phyloP scores from a whole-genome alignment of 2,329 filamentous ascomycete genomes.

The Tolypocladium endophyticum region DNA sequence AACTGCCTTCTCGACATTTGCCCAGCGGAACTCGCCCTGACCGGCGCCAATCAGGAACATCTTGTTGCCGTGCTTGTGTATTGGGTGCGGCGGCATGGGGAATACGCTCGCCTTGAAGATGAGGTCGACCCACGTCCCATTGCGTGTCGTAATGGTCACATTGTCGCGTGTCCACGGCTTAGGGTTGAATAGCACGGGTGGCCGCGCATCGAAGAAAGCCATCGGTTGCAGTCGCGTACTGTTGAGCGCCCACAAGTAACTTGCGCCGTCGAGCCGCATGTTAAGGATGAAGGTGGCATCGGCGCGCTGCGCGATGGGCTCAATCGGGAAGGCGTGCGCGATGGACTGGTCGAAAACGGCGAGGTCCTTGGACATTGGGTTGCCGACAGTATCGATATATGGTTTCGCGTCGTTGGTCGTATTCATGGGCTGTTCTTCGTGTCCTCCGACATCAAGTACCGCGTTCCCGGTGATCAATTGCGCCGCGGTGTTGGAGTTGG shows the following conservation, averaged over 20 bases:
- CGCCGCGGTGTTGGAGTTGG: constrained; percentile 33
- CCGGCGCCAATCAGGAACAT: constrained; percentile 47
- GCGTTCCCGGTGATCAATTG: constrained; percentile 47
- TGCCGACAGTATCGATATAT: constrained; percentile 40
- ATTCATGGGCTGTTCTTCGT: too few species aligned
- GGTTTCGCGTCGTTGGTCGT: constrained; percentile 18
- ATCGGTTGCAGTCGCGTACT: constrained; percentile 21
- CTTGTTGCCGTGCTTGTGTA: constrained; percentile 56
- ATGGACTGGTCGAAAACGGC: constrained; percentile 30
- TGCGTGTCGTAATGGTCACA: constrained; percentile 34
- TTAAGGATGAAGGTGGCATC: constrained; percentile 34
- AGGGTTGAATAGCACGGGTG: too few species aligned
- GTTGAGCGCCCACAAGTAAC: constrained; percentile 45
- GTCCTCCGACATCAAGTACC: constrained; percentile 25
- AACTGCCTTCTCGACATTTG: constrained; percentile 40
- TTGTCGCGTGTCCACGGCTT: constrained; percentile 20
- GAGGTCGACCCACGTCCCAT: constrained; percentile 45
- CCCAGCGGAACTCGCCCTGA: constrained; percentile 38
- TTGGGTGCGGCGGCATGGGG: constrained; percentile 42
- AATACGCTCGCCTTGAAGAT: constrained; percentile 28
- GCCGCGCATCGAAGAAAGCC: too few species aligned
- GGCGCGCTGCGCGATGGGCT: constrained; percentile 27
- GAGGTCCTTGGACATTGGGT: constrained; percentile 26
- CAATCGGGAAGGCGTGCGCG: constrained; percentile 36
- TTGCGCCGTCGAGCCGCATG: constrained; percentile 28